A percentile compares a stretch with the other conserved stretches of the same genome.
These are phyloP conservation scores for grape (Vitis vinifera) DNA, from an alignment of 164 flowering plant species.

Conservation along the genomic window DNA sequence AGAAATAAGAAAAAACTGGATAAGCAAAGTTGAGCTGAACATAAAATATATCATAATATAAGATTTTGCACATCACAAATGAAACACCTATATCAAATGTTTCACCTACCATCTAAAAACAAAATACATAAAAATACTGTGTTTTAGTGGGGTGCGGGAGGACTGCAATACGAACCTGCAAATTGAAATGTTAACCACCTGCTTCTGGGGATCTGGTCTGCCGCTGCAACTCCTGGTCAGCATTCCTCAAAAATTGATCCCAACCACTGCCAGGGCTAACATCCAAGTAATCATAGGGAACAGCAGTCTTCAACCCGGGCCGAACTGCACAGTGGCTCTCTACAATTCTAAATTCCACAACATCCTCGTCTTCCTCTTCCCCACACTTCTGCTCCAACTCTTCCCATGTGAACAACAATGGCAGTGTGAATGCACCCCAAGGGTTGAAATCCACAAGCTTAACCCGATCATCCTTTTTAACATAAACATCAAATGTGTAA, in stretches of 20 bases:
- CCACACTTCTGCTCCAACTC: slow-evolving; percentile 52
- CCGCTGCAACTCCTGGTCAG: slow-evolving; percentile 50
- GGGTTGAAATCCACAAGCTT: slow-evolving; percentile 90
- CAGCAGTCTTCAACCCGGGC: slow-evolving; percentile 92
- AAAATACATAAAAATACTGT: too few species aligned
- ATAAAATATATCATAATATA: too few species aligned
- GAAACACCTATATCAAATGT: too few species aligned
- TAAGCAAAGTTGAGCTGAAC: too few species aligned
- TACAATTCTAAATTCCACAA: slow-evolving; percentile 62
- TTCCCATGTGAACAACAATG: slow-evolving; percentile 80
- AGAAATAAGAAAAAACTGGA: too few species aligned
- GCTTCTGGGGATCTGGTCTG: slow-evolving; percentile 42
- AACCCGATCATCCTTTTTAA: slow-evolving; percentile 56
- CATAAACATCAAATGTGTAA: slow-evolving; percentile 84
- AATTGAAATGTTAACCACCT: slow-evolving; percentile 30
- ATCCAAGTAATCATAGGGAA: slow-evolving; percentile 93
- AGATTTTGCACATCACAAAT: too few species aligned
- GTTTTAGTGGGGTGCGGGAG: too few species aligned
- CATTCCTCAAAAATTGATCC: slow-evolving; percentile 82
- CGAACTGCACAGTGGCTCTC: slow-evolving; percentile 72
- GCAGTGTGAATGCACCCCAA: slow-evolving; percentile 79
- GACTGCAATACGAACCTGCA: too few species aligned
- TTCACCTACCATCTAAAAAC: too few species aligned
- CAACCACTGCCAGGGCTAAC: slow-evolving; percentile 89
- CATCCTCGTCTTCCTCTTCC: slow-evolving; percentile 15